Evolutionary conservation across 192 early-diverging fungal species (phyloP).

Genomic region (Linnemannia schmuckeri): DNA sequence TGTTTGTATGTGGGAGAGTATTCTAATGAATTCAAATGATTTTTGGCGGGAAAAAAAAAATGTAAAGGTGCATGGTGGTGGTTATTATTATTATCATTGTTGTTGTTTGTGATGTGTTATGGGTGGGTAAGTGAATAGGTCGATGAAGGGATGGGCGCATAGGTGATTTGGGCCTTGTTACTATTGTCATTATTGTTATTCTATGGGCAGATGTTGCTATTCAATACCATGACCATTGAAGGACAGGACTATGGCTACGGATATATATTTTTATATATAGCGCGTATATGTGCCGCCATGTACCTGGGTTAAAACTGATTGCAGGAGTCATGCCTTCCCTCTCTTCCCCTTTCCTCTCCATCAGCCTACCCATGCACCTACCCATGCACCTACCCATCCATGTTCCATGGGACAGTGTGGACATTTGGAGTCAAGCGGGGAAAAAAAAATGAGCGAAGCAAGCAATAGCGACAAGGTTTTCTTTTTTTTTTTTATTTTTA

Average conservation of each 20-base stretch:
- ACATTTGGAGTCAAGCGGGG: background rate
- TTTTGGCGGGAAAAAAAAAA: constrained; percentile 42
- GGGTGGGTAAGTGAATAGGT: too few relatives aligned
- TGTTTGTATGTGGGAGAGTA: background rate
- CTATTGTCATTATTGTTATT: background rate
- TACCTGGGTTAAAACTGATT: background rate
- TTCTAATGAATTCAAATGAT: constrained; percentile 10
- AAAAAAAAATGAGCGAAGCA: constrained; percentile 2
- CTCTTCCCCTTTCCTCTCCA: background rate
- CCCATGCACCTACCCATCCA: background rate
- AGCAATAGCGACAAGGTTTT: background rate
- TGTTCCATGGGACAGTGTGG: background rate
- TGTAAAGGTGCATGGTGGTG: background rate
- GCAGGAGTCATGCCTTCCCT: background rate
- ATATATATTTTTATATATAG: constrained; percentile 4
- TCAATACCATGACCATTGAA: background rate
- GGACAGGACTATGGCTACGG: background rate
- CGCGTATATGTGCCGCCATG: background rate
- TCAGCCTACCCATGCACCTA: background rate
- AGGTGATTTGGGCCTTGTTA: background rate
- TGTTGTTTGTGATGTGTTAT: too few relatives aligned
- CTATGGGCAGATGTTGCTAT: background rate
- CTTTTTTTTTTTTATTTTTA: background rate
- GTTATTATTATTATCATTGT: background rate
- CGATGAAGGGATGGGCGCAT: too few relatives aligned